Percentiles rank a stretch among this genome's conserved stretches.
phyloP scores from a whole-genome alignment of 257 asterid species.

The Anisodus tanguticus region DNA sequence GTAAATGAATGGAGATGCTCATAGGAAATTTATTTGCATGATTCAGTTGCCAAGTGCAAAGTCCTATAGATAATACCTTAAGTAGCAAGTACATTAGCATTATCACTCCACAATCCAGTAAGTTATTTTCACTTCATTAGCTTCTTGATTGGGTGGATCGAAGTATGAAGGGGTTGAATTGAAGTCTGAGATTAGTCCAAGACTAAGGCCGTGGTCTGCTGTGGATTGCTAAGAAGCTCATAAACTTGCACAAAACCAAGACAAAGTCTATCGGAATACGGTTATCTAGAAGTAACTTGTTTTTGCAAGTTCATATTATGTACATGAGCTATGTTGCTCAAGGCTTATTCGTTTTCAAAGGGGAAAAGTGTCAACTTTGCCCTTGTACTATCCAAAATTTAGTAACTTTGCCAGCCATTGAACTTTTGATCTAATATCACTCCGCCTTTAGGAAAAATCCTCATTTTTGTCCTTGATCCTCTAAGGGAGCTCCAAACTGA shows the following conservation, averaged over 20 bases:
- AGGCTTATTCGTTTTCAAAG: background rate
- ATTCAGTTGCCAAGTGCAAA: background rate
- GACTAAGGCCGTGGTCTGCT: background rate
- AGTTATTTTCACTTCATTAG: conserved; percentile 13
- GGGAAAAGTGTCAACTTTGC: no score
- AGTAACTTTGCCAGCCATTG: no score
- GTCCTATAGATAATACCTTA: background rate
- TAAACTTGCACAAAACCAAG: background rate
- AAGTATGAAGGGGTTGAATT: background rate
- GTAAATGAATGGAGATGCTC: background rate
- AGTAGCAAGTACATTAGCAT: background rate
- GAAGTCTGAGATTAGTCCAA: background rate
- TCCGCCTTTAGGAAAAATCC: no score
- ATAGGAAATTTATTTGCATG: background rate
- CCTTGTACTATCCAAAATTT: no score
- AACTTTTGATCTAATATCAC: no score
- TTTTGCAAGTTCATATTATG: background rate
- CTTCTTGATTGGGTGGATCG: background rate
- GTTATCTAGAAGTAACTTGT: background rate
- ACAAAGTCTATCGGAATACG: background rate
- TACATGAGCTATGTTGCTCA: background rate
- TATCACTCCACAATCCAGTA: background rate
- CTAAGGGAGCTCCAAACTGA: no score
- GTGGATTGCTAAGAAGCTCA: background rate
- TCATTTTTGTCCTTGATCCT: no score